phyloP scores from a whole-genome alignment of 2,329 filamentous ascomycete genomes.

The Trichoderma sp. region DNA sequence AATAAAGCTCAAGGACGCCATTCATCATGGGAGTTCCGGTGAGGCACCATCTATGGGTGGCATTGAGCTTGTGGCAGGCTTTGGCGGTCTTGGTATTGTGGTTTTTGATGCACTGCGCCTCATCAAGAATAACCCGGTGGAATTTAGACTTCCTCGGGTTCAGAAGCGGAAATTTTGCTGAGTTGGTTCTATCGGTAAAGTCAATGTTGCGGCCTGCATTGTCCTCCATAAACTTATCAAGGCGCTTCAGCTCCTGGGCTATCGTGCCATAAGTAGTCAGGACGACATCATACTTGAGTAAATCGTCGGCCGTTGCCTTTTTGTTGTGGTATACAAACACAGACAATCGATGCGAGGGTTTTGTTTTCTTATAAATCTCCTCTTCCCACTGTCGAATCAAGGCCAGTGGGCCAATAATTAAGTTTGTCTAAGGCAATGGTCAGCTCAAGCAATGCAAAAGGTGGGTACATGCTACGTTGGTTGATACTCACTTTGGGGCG shows the following conservation, averaged over 20 bases:
- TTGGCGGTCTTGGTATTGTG: constrained; percentile 67
- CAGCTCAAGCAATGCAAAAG: background rate
- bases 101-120: constrained; percentile 83
- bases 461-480: too few relatives aligned
- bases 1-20: constrained; percentile 71
- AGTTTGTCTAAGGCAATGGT: constrained; percentile 58
- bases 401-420: constrained; percentile 78
- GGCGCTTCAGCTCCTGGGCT: constrained; percentile 57
- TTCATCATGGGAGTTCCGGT: constrained; percentile 92
- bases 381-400: constrained; percentile 81
- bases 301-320: constrained; percentile 57
- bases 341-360: constrained; percentile 54
- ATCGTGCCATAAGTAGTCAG: constrained; percentile 87
- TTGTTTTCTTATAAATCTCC: constrained; percentile 71
- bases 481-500: constrained; percentile 32
- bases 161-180: constrained; percentile 53
- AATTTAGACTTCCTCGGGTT: constrained; percentile 61
- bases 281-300: constrained; percentile 71
- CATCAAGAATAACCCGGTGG: constrained; percentile 79
- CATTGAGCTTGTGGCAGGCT: constrained; percentile 63
- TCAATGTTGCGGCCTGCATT: constrained; percentile 40
- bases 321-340: constrained; percentile 71
- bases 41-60: constrained; percentile 74
- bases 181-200: constrained; percentile 36
- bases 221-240: constrained; percentile 51